These are phyloP conservation scores for Picea sitchensis DNA, from an alignment of 75 land plant species.

Conservation along the genomic window DNA sequence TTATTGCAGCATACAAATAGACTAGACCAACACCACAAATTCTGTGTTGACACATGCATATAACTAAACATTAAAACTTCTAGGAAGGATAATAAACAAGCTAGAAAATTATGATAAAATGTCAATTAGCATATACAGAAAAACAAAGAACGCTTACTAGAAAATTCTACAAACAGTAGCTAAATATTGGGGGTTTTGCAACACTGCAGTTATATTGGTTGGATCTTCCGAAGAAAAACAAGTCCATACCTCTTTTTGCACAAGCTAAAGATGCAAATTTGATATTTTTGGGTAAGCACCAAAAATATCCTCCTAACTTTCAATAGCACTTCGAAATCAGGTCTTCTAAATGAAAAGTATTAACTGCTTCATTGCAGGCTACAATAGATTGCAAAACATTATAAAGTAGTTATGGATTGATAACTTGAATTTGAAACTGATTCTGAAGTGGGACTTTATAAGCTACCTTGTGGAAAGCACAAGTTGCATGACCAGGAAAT, in stretches of 20 bases:
- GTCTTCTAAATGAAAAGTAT: neutral
- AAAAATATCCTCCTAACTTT: neutral
- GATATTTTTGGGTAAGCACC: neutral
- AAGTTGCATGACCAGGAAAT: no score
- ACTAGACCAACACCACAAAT: neutral
- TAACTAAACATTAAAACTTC: neutral
- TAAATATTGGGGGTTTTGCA: neutral
- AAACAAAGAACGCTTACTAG: neutral
- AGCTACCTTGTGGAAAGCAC: no score
- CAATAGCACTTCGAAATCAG: neutral
- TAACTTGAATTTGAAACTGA: no score
- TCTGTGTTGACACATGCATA: neutral
- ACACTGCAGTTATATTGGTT: neutral
- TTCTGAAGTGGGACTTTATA: no score
- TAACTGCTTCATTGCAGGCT: neutral
- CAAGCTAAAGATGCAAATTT: neutral
- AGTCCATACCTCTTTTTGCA: neutral
- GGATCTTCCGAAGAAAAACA: neutral
- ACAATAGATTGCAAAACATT: neutral
- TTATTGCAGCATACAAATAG: neutral
- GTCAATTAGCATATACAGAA: neutral
- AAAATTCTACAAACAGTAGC: neutral
- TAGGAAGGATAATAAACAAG: neutral
- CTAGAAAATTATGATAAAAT: neutral
- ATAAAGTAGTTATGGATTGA: neutral